Evolutionary conservation across 768 basidiomycete genomes (phyloP).

Genomic region (Chalciporus sphaerocephalus): DNA sequence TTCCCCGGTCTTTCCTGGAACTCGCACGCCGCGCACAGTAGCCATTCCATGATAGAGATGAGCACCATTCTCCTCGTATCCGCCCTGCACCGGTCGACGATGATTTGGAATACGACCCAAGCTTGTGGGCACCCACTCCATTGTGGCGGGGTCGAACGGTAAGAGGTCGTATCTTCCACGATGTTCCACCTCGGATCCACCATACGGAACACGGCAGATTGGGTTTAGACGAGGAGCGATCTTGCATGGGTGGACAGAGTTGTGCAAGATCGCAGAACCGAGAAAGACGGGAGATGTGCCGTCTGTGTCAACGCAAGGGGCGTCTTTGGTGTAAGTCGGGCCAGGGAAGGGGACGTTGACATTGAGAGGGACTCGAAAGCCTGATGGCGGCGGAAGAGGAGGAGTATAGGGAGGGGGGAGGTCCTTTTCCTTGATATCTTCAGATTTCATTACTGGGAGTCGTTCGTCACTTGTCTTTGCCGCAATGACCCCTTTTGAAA

Average conservation of each 20-base stretch:
- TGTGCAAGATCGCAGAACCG: constrained; percentile 64
- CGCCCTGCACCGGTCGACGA: constrained; percentile 62
- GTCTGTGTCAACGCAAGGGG: constrained; percentile 56
- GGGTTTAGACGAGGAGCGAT: constrained; percentile 56
- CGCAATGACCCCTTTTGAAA: too few species aligned
- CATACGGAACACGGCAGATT: constrained; percentile 56
- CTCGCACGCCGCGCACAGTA: constrained; percentile 43
- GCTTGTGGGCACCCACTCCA: constrained; percentile 71
- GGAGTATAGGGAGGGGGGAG: constrained; percentile 20
- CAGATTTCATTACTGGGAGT: constrained; percentile 6
- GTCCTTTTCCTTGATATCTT: constrained; percentile 8
- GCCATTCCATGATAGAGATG: constrained; percentile 69
- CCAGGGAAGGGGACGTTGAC: constrained; percentile 38
- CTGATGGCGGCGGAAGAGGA: constrained; percentile 49
- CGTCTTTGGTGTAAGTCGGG: constrained; percentile 38
- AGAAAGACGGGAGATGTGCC: constrained; percentile 59
- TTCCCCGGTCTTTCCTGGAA: constrained; percentile 72
- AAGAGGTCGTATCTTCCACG: constrained; percentile 70
- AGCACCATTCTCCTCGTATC: constrained; percentile 64
- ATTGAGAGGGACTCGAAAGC: constrained; percentile 57
- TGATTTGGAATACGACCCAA: constrained; percentile 57
- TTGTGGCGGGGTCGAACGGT: constrained; percentile 58
- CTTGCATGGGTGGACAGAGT: constrained; percentile 81
- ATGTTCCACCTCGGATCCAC: constrained; percentile 57
- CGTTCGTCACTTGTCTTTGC: not conserved